Evolutionary conservation across 2,329 filamentous ascomycete species (phyloP).

Genomic region (Epichloe coenophiala): DNA sequence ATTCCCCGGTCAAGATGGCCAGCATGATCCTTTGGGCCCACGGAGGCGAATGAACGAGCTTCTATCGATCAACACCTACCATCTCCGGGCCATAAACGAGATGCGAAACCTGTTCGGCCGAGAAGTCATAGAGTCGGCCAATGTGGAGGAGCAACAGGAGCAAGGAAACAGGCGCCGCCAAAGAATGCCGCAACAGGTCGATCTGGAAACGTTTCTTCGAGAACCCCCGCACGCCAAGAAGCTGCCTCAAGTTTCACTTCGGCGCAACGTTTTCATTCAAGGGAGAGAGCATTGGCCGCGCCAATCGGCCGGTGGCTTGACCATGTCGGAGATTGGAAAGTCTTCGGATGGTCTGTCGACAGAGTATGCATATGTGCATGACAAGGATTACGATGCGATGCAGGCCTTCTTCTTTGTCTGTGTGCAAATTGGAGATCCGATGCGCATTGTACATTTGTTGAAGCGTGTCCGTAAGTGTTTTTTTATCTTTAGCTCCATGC

Average conservation of each 20-base stretch:
- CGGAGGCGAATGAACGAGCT: conserved; percentile 23
- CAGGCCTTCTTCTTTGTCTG: conserved; percentile 65
- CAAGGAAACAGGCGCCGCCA: conserved; percentile 19
- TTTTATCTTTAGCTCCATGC: background rate
- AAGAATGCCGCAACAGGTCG: conserved; percentile 34
- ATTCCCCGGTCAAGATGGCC: conserved; percentile 4
- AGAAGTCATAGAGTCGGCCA: conserved; percentile 42
- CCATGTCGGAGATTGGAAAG: conserved; percentile 52
- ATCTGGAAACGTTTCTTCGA: conserved; percentile 41
- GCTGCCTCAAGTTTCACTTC: conserved; percentile 56
- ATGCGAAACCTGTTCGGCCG: conserved; percentile 56
- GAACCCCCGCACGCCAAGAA: conserved; percentile 43
- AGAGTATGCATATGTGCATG: conserved; percentile 70
- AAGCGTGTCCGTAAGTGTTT: conserved; percentile 21
- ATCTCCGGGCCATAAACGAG: conserved; percentile 79
- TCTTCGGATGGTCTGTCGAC: conserved; percentile 37
- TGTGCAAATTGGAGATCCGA: conserved; percentile 74
- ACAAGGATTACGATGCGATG: conserved; percentile 55
- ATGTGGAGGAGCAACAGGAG: conserved; percentile 34
- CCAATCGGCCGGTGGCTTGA: conserved; percentile 64
- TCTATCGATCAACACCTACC: conserved; percentile 44
- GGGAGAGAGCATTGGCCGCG: conserved; percentile 81
- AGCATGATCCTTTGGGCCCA: conserved; percentile 4
- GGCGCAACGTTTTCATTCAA: conserved; percentile 73
- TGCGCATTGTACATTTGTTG: conserved; percentile 66